Base-by-base conservation (phyloP, 2,329 filamentous ascomycete genomes). In the Xylaria polymorpha region DNA sequence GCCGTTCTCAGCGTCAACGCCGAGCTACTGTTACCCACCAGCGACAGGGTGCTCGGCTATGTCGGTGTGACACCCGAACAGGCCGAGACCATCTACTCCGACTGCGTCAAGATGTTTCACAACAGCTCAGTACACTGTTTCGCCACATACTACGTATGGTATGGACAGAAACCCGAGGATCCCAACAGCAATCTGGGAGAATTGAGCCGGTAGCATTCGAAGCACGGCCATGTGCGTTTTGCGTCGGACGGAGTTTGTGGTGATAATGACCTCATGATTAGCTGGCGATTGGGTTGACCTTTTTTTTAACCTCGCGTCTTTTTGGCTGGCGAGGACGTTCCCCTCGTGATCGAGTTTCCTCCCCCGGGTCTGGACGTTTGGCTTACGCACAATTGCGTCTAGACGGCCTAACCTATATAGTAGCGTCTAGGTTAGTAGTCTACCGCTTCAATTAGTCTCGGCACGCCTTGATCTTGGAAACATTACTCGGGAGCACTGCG, bases 1-100 rank as follows among this genome's bases (percentile, higher is more conserved):
- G 72, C 78, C n/a, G 81, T 80, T 56, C 48, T 74, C 43, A 67
- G 37, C 22, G 61, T 71, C 60, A 71, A 68, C n/a, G 66, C 64
- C 64, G 67, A 74, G 48, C 61, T 70, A 1, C n/a, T 72, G 9
- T 35, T 74, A 20, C 71, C 71, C 4, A 57, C 71, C 7, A 69
- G 67, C 66, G 55, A 64, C 39, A 64, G 41, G 43, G 35, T 70
- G 12, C 66, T 73, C 32, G 61, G 58, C 39, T 68, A 60, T 39
- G 46, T 69, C 15, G 72, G 71, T 14, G 60, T 72, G 32, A 61
- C 66, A 15, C 67, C 67, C 3, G 71, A 72, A 29, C 61, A 71
- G 59, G 69, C 69, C 14, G 71, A 71, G 35, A n/a, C 46, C 7
- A 50, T 73, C 25, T 74, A 71, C 37, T 39, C 58, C 25, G 64